Percentiles rank a stretch among this genome's conserved stretches.
These are phyloP conservation scores for Podospora conica DNA, from an alignment of 495 filamentous ascomycete species.

Conservation along the genomic window DNA sequence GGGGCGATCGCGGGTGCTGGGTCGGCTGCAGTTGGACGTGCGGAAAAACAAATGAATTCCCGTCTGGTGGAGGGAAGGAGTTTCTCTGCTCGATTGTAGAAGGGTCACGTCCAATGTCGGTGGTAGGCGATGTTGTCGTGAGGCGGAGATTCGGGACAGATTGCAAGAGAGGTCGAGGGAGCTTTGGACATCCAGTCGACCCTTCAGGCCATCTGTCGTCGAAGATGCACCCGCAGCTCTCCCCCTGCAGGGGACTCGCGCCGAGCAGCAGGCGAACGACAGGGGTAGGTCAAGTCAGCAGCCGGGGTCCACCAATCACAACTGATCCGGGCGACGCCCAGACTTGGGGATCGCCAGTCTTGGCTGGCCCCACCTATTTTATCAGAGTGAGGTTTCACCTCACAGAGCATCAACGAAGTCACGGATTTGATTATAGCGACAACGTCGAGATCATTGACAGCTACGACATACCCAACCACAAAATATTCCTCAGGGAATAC, in stretches of 20 bases:
- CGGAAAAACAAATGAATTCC: neutral
- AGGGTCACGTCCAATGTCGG: neutral
- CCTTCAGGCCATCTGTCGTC: conserved; percentile 26
- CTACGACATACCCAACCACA: neutral
- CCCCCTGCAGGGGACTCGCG: neutral
- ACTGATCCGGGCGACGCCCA: neutral
- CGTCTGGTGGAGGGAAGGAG: neutral
- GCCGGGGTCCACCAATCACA: conserved; percentile 8
- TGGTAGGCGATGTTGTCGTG: conserved; percentile 1
- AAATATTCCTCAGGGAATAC: too few species aligned
- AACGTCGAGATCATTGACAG: neutral
- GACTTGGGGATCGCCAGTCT: neutral
- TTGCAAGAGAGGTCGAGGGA: conserved; percentile 17
- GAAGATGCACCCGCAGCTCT: neutral
- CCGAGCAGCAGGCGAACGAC: neutral
- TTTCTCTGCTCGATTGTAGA: neutral
- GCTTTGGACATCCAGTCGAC: conserved; percentile 1
- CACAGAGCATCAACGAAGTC: neutral
- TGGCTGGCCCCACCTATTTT: conserved; percentile 3
- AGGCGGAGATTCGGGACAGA: conserved; percentile 22
- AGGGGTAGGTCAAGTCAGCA: neutral
- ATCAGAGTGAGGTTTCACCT: neutral
- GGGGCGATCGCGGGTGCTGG: neutral
- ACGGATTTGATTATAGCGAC: neutral
- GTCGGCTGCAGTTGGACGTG: neutral